Percentiles rank a stretch among this genome's conserved stretches.
Conservation (phyloP, 2,329 filamentous ascomycete genomes). For the Fusarium anthophilum region DNA sequence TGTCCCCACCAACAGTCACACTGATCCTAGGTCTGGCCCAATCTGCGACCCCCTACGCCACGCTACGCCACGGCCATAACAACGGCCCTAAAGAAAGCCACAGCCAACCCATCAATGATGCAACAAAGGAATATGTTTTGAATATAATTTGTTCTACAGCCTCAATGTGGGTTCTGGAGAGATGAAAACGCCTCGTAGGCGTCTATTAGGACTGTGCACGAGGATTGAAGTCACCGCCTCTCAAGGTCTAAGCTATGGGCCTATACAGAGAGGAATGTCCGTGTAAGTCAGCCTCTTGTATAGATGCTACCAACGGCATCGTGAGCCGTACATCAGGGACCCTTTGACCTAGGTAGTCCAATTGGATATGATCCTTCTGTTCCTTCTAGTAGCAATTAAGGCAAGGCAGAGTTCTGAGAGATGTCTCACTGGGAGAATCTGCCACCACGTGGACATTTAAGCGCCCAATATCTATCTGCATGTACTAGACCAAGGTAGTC, state of each 20-base stretch:
- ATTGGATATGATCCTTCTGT: not conserved
- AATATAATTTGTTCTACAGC: conserved; percentile 4
- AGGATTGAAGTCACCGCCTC: conserved; percentile 1
- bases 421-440: not conserved
- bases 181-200: conserved; percentile 22
- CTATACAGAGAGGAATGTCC: not conserved
- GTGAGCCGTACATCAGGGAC: not conserved
- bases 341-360: not conserved
- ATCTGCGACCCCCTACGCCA: conserved; percentile 41
- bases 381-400: not conserved
- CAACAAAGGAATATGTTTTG: conserved; percentile 17
- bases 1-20: conserved; percentile 25
- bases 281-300: conserved; percentile 9
- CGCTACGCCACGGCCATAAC: conserved; percentile 29
- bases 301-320: not conserved
- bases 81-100: conserved; percentile 30
- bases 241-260: not conserved
- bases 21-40: conserved; percentile 31
- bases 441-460: conserved; percentile 5
- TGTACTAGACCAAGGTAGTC: not conserved
- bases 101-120: conserved; percentile 14
- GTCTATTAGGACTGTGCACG: not conserved
- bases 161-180: not conserved
- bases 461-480: conserved; percentile 3
- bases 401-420: conserved; percentile 9